Percentiles rank a stretch among this genome's conserved stretches.
Conservation (phyloP, 1,284 basidiomycete genomes). For the Austropuccinia psidii region DNA sequence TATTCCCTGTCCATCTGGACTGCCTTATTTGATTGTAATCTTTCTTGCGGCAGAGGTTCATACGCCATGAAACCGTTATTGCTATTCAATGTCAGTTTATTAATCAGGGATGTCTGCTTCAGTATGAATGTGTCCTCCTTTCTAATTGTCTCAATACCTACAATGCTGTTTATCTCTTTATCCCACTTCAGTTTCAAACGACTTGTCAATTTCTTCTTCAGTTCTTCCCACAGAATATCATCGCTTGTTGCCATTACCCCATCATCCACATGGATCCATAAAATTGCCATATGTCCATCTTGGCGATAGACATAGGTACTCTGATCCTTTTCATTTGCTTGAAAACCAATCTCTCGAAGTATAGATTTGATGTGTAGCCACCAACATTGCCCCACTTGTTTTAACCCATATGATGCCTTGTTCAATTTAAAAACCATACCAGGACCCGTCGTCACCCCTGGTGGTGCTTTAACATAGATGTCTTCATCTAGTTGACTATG, state of each 20-base stretch:
- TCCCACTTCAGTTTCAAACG: background rate
- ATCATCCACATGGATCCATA: slow-evolving; percentile 13
- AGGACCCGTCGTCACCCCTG: background rate
- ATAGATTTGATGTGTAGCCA: background rate
- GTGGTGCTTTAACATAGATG: background rate
- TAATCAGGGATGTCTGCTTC: no score
- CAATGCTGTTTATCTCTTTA: background rate
- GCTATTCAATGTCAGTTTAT: no score
- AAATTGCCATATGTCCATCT: background rate
- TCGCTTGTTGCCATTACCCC: background rate
- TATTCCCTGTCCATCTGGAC: no score
- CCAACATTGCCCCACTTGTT: background rate
- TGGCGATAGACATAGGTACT: background rate
- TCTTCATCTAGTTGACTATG: slow-evolving; percentile 6
- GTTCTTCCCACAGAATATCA: background rate
- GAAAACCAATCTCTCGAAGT: background rate
- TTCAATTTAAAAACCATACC: background rate
- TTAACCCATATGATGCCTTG: background rate
- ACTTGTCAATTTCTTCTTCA: background rate
- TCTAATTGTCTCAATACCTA: no score
- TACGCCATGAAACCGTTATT: no score
- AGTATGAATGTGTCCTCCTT: no score
- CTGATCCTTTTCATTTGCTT: background rate
- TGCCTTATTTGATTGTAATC: no score
- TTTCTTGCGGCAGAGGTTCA: no score